Evolutionary conservation across 495 filamentous ascomycete genomes (phyloP), one percentile per base, ranked within the genome.

Genomic region (Penicillium canescens): DNA sequence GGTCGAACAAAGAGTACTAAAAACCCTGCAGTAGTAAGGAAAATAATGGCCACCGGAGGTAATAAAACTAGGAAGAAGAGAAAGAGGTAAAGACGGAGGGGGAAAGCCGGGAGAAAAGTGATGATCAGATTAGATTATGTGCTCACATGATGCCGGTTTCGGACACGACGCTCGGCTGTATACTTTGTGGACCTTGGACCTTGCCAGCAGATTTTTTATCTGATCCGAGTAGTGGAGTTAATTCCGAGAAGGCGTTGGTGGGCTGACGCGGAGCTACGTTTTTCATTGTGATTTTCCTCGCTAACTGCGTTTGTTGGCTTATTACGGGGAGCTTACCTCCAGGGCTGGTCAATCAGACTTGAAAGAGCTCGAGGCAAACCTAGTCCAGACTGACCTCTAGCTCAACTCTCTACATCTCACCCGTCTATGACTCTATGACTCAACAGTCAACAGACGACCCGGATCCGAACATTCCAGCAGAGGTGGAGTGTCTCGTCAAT

Each of bases 91-190:
- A 59, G 54, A 59, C 55, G 49, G 45, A 56, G 49, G 51, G 49
- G 36, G 46, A 46, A 46, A 41, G 50, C 36, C 54, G 54, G 60
- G 63, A 70, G 68, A 65, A 56, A 51, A 56, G 26, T 38, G 63
- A 66, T 60, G 66, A 69, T 76, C 72, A 68, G 74, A 77, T 77
- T 69, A 72, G 74, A 77, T 77, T 60, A 49, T 51, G 58, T 50
- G 56, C 63, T 66, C 63, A 66, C 63, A 66, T 66, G 63, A 66
- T 59, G 40, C 61, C 64, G 64, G 61, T 65, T 56, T 67, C 64
- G 64, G 63, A 67, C 55, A 45, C 20, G 35, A 34, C 21, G 44
- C 33, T 59, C 57, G 57, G 56, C 41, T 52, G 47, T 24, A 21
- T 26, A n/a, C 34, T 47, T 16, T 41, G 9, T 31, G 28, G 28